These are phyloP conservation scores for Thamnidium elegans DNA, from an alignment of 192 early-diverging fungal genomes.

Conservation along the genomic window DNA sequence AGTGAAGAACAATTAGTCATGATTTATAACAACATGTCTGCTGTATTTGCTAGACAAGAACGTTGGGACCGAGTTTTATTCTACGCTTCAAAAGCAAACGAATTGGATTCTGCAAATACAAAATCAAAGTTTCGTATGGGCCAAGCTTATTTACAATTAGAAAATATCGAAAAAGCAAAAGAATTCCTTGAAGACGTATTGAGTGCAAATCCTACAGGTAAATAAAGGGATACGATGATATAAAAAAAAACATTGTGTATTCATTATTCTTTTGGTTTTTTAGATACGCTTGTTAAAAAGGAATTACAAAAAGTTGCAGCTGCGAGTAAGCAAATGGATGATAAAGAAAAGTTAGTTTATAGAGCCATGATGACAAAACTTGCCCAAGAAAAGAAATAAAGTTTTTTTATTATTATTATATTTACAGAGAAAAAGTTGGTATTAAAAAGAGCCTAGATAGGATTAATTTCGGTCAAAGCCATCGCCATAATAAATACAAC, in stretches of 20 bases:
- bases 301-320: slow-evolving; percentile 10
- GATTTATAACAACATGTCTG: slow-evolving; percentile 34
- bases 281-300: slow-evolving; percentile 30
- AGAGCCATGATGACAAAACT: slow-evolving; percentile 24
- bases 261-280: slow-evolving; percentile 5
- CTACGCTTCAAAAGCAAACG: slow-evolving; percentile 6
- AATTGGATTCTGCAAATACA: slow-evolving; percentile 15
- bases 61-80: slow-evolving; percentile 19
- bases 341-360: slow-evolving; percentile 18
- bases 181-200: background rate
- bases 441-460: background rate
- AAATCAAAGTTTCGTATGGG: slow-evolving; percentile 27
- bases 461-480: slow-evolving; percentile 12
- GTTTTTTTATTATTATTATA: background rate
- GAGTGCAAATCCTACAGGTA: slow-evolving; percentile 20
- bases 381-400: slow-evolving; percentile 5
- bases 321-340: slow-evolving; percentile 4
- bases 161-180: slow-evolving; percentile 15
- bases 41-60: slow-evolving; percentile 16
- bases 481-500: slow-evolving; percentile 19
- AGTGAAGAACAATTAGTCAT: slow-evolving; percentile 20
- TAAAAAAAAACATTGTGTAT: background rate
- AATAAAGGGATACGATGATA: background rate
- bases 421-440: background rate
- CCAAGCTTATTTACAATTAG: slow-evolving; percentile 18